Evolutionary conservation across 129 eudicot genomes (phyloP).

Genomic region (Tagetes patula): DNA sequence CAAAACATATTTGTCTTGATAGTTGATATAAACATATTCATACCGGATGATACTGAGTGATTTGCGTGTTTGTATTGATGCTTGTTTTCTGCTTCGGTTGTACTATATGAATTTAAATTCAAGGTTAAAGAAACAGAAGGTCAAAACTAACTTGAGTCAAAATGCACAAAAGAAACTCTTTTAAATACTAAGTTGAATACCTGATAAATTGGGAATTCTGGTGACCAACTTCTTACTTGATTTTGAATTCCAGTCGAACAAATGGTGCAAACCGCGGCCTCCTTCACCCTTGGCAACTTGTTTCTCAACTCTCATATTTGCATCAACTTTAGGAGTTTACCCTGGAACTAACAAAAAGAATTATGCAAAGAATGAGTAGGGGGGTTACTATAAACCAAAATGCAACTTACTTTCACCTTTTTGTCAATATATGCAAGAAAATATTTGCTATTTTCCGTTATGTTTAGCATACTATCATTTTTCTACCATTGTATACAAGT

Average conservation of each 20-base stretch:
- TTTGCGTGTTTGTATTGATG: conserved; percentile 50
- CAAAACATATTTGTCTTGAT: neutral
- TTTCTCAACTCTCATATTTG: conserved; percentile 65
- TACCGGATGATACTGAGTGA: conserved; percentile 59
- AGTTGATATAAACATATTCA: conserved; percentile 8
- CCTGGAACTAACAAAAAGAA: neutral
- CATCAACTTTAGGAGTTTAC: conserved; percentile 17
- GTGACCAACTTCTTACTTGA: conserved; percentile 76
- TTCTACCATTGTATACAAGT: neutral
- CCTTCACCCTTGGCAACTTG: conserved; percentile 63
- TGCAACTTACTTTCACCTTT: neutral
- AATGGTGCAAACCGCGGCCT: conserved; percentile 73
- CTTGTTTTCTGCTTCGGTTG: conserved; percentile 67
- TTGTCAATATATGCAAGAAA: neutral
- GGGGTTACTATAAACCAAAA: neutral
- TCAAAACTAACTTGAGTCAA: conserved; percentile 1
- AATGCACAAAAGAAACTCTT: conserved; percentile 20
- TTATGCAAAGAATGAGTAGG: neutral
- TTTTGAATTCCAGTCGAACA: conserved; percentile 88
- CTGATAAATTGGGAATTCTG: conserved; percentile 56
- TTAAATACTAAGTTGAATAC: conserved; percentile 36
- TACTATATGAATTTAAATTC: conserved; percentile 37
- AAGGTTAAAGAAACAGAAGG: conserved; percentile 11
- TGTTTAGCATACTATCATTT: neutral
- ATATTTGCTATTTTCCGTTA: neutral